Conservation (phyloP, 495 filamentous ascomycete genomes). For the Trichoderma gamsii region DNA sequence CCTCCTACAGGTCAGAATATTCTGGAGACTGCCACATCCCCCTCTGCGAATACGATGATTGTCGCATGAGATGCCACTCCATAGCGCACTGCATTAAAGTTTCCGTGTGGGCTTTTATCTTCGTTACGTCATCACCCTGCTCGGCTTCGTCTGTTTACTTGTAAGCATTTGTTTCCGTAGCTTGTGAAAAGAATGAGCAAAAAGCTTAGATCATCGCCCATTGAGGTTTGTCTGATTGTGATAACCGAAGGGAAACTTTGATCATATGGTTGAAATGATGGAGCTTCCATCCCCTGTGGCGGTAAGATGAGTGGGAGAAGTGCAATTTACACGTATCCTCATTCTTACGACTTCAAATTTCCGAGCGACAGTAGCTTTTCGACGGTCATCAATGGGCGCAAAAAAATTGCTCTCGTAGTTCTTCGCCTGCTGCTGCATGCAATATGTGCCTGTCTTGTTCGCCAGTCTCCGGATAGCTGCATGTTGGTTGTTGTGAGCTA, state of each 20-base stretch:
- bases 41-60: conserved; percentile 9
- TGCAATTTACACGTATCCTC: conserved; percentile 6
- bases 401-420: not conserved
- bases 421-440: not conserved
- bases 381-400: not conserved
- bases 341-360: not conserved
- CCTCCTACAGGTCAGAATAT: not conserved
- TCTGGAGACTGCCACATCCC: conserved; percentile 8
- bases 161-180: not conserved
- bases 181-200: not conserved
- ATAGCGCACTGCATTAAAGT: conserved; percentile 10
- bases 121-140: not conserved
- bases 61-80: conserved; percentile 10
- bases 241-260: not conserved
- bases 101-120: not conserved
- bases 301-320: not conserved
- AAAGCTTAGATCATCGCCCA: not conserved
- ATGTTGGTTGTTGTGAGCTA: not conserved
- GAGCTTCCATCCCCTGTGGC: not conserved
- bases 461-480: not conserved
- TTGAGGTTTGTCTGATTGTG: not conserved
- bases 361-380: not conserved
- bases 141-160: not conserved
- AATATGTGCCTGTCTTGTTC: not conserved
- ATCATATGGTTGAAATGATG: not conserved